Percentiles rank a stretch among this genome's conserved stretches.
Evolutionary conservation across 2,329 filamentous ascomycete species (phyloP).

Genomic region (Fonsecaea erecta): DNA sequence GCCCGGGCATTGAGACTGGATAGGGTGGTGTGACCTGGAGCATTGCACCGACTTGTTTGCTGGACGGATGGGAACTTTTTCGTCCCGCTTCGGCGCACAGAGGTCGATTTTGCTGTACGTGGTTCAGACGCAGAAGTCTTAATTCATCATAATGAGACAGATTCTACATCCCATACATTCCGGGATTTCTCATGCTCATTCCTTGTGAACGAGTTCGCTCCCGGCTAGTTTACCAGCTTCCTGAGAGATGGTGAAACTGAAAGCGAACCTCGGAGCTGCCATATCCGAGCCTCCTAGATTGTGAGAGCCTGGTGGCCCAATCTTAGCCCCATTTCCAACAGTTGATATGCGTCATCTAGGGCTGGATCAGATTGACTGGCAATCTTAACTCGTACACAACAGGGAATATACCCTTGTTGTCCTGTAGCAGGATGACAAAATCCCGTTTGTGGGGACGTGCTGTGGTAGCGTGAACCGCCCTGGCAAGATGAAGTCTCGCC

Average conservation of each 20-base stretch:
- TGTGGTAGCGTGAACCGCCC: not conserved
- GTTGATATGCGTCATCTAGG: slow-evolving; percentile 8
- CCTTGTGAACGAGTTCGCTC: slow-evolving; percentile 7
- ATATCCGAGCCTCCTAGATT: slow-evolving; percentile 21
- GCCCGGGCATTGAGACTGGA: slow-evolving; percentile 16
- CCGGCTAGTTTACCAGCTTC: not conserved
- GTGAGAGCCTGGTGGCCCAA: not conserved
- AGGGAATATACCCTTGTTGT: not conserved
- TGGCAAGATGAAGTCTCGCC: not conserved
- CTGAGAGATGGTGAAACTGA: slow-evolving; percentile 24
- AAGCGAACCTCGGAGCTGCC: slow-evolving; percentile 10
- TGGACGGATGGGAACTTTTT: slow-evolving; percentile 27
- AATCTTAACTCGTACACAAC: slow-evolving; percentile 2
- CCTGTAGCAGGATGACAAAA: slow-evolving; percentile 16
- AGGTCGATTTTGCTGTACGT: slow-evolving; percentile 24
- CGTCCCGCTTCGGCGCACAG: slow-evolving; percentile 28
- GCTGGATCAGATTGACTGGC: not conserved
- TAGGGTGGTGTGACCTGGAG: slow-evolving; percentile 23
- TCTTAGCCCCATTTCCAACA: not conserved
- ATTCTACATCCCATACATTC: slow-evolving; percentile 9
- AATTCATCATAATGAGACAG: slow-evolving; percentile 36
- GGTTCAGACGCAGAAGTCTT: slow-evolving; percentile 28
- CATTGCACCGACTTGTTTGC: slow-evolving; percentile 25
- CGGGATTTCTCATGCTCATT: slow-evolving; percentile 2
- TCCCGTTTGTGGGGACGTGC: not conserved